Base-by-base conservation (phyloP, 1,139 yeast genomes). In the Entelexis paramagnoliae region DNA sequence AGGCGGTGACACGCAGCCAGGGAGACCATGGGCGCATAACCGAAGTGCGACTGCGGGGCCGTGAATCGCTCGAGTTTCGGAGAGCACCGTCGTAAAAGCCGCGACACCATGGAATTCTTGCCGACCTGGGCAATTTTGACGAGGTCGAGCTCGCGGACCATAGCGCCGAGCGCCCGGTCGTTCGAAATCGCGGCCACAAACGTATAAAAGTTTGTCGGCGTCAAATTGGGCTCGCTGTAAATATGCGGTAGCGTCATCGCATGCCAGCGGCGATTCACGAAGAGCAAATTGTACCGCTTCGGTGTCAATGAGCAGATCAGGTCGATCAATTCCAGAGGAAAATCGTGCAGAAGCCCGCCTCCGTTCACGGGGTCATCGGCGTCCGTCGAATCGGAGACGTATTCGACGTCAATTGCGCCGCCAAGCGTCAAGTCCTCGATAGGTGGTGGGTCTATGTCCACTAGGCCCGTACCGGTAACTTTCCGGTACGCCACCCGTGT, bases 41-140 rank as follows among this genome's bases (percentile, higher is more conserved):
- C 97, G 71, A 91, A 89, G 69, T 95, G 84, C 34, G 96, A 83
- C 63, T 89, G 97, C 1, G 97, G 96, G 0, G 97, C 96, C 8
- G 84, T 78, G 62, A 91, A 88, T 13, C 73, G 71, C 58, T 79
- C 75, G 49, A 91, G 68, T 47, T 74, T 74, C 24, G 73, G 66
- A 11, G 87, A 76, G 52, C 95, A 84, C 45, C 95, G 72, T 62
- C 94, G 77, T 53, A 91, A 69, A 6, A 91, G 64, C 59, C 84
- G 82, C 1, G 96, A 86, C 20, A 91, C 89, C 65, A 75, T 83
- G 1, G 96, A 91, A 67, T 88, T 91, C 63, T 85, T 88, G n/a
- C 97, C 97, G 42, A 87, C 76, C 66, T 91, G 97, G 53, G 87
- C 79, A 50, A 89, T 86, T 51, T 79, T 74, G 10, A 94, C 75